A percentile compares a stretch with the other conserved stretches of the same genome.
These are phyloP conservation scores for Raffaelea albimanens DNA, from an alignment of 2,329 filamentous ascomycete genomes.

Conservation along the genomic window DNA sequence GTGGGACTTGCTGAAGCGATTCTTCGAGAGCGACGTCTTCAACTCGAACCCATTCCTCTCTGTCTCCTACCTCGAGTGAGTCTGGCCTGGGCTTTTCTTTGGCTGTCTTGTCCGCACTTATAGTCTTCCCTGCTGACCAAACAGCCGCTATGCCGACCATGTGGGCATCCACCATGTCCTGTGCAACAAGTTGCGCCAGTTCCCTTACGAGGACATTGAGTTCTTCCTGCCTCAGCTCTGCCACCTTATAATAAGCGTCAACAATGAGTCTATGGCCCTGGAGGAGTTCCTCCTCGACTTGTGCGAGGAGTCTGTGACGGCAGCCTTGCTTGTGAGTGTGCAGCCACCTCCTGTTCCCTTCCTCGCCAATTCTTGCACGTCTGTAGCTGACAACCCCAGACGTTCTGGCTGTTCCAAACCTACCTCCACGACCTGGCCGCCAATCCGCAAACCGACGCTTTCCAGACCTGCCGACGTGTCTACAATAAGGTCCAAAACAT, in stretches of 20 bases:
- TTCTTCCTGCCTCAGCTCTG: constrained; percentile 86
- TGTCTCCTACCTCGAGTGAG: constrained; percentile 78
- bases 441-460: constrained; percentile 66
- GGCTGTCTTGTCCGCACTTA: constrained; percentile 2
- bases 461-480: constrained; percentile 72
- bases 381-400: constrained; percentile 42
- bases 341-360: too few relatives aligned
- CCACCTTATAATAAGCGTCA: constrained; percentile 77
- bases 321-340: constrained; percentile 68
- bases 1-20: constrained; percentile 82
- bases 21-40: constrained; percentile 90
- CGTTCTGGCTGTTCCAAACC: constrained; percentile 84
- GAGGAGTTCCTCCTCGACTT: constrained; percentile 81
- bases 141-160: constrained; percentile 77
- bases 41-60: constrained; percentile 83
- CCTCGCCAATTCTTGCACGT: constrained; percentile 1
- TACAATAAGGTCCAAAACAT: constrained; percentile 87
- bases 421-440: constrained; percentile 73
- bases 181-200: constrained; percentile 80
- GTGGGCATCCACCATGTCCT: constrained; percentile 85
- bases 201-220: constrained; percentile 84
- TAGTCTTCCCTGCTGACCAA: background rate
- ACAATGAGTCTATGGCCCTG: constrained; percentile 86
- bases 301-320: constrained; percentile 80
- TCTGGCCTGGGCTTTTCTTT: constrained; percentile 3